These are phyloP conservation scores for Fraxinus platypoda DNA, from an alignment of 305 asterid genomes.

Conservation along the genomic window DNA sequence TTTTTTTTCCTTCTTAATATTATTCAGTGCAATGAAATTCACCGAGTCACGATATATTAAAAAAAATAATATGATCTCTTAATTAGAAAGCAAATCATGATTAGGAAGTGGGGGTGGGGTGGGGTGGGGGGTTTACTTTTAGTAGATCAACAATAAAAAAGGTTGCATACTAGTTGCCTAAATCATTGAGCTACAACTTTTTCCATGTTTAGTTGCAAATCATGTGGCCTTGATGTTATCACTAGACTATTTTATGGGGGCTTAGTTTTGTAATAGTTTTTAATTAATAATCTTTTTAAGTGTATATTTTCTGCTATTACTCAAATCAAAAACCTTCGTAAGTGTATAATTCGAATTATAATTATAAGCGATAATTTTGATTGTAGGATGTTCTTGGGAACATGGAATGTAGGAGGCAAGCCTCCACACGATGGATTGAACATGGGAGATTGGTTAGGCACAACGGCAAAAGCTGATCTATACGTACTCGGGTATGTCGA, in stretches of 20 bases:
- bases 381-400: constrained; percentile 75
- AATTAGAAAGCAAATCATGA: neutral
- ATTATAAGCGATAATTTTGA: neutral
- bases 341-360: neutral
- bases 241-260: constrained; percentile 21
- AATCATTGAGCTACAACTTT: constrained; percentile 28
- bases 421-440: constrained; percentile 58
- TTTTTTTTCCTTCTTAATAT: neutral
- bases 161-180: constrained; percentile 22
- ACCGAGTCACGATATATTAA: neutral
- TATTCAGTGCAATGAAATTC: too few relatives aligned
- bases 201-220: constrained; percentile 37
- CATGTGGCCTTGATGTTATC: constrained; percentile 20
- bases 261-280: neutral
- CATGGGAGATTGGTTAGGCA: constrained; percentile 57
- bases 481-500: constrained; percentile 78
- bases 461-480: constrained; percentile 59
- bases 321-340: neutral
- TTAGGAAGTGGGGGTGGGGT: neutral
- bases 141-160: constrained; percentile 6
- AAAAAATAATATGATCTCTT: neutral
- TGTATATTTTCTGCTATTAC: neutral
- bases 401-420: constrained; percentile 95
- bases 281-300: neutral
- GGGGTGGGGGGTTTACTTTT: neutral